These are phyloP conservation scores for Nakazawaea wickerhamii DNA, from an alignment of 805 yeast species.

Conservation along the genomic window DNA sequence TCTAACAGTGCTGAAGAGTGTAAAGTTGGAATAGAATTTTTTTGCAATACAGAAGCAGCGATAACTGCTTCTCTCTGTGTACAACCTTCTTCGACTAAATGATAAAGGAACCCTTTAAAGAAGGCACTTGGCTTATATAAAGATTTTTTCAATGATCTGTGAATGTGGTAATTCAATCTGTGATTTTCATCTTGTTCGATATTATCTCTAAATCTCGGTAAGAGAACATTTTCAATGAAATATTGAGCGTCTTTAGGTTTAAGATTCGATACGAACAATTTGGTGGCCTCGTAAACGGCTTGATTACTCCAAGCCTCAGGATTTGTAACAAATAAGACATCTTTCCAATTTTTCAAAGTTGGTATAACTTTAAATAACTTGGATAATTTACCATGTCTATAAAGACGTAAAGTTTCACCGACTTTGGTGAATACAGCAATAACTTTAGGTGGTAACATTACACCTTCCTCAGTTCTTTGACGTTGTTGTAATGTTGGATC, in stretches of 20 bases:
- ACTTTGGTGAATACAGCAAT: slow-evolving; percentile 91
- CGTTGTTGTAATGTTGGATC: slow-evolving; percentile 22
- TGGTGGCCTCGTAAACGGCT: slow-evolving; percentile 91
- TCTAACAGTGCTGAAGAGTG: slow-evolving; percentile 96
- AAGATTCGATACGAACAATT: slow-evolving; percentile 85
- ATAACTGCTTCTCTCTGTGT: slow-evolving; percentile 91
- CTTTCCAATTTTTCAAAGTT: slow-evolving; percentile 91
- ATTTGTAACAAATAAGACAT: slow-evolving; percentile 83
- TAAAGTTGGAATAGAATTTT: slow-evolving; percentile 87
- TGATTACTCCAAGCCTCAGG: slow-evolving; percentile 95
- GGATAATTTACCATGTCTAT: slow-evolving; percentile 96
- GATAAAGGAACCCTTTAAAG: slow-evolving; percentile 92
- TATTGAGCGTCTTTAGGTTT: slow-evolving; percentile 84
- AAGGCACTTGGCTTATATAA: slow-evolving; percentile 96
- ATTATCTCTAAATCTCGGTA: slow-evolving; percentile 66
- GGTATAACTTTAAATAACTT: slow-evolving; percentile 94
- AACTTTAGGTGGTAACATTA: slow-evolving; percentile 90
- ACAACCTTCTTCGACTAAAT: slow-evolving; percentile 84
- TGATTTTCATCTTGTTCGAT: slow-evolving; percentile 73
- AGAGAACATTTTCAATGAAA: slow-evolving; percentile 61
- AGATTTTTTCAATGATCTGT: slow-evolving; percentile 86
- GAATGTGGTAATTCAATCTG: slow-evolving; percentile 84
- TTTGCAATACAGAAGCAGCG: slow-evolving; percentile 85
- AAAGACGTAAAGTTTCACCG: slow-evolving; percentile 79
- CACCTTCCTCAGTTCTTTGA: slow-evolving; percentile 58